Conservation (phyloP, 805 yeast genomes). For the Kuraishia capsulata region DNA sequence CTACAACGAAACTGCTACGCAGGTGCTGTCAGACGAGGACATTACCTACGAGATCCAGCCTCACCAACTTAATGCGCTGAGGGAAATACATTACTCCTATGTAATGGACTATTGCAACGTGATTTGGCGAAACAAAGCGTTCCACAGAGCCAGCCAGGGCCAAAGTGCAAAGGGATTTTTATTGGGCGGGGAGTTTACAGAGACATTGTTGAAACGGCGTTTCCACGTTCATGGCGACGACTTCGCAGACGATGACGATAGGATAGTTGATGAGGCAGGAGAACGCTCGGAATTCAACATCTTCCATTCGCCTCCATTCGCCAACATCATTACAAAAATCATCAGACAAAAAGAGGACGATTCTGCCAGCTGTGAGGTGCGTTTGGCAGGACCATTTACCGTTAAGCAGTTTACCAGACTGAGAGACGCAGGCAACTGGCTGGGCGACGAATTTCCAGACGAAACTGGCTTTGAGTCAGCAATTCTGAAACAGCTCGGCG, state of each 20-base stretch:
- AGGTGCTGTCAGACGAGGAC: background rate
- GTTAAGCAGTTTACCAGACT: slow-evolving; percentile 28
- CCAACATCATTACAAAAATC: slow-evolving; percentile 31
- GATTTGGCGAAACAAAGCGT: slow-evolving; percentile 47
- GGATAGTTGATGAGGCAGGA: no score
- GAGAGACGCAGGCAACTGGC: slow-evolving; percentile 8
- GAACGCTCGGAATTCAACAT: slow-evolving; percentile 23
- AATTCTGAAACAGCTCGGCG: slow-evolving; percentile 30
- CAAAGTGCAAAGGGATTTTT: slow-evolving; percentile 30
- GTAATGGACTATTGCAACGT: slow-evolving; percentile 48
- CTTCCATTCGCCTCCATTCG: slow-evolving; percentile 43
- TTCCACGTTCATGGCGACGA: slow-evolving; percentile 17
- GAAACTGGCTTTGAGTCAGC: slow-evolving; percentile 15
- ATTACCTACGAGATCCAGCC: background rate
- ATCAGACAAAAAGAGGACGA: slow-evolving; percentile 39
- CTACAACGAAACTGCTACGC: slow-evolving; percentile 4
- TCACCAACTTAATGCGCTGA: slow-evolving; percentile 12
- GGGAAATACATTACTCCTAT: slow-evolving; percentile 34
- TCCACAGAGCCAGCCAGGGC: slow-evolving; percentile 21
- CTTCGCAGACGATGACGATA: slow-evolving; percentile 21
- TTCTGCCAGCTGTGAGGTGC: slow-evolving; percentile 16
- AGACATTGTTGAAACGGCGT: slow-evolving; percentile 17
- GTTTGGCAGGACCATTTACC: slow-evolving; percentile 49
- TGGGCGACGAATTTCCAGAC: background rate
- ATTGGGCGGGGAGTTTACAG: slow-evolving; percentile 23